Evolutionary conservation across 441 rosid species (phyloP), one percentile per base, ranked within the genome.

Genomic region (Populus hybrid): DNA sequence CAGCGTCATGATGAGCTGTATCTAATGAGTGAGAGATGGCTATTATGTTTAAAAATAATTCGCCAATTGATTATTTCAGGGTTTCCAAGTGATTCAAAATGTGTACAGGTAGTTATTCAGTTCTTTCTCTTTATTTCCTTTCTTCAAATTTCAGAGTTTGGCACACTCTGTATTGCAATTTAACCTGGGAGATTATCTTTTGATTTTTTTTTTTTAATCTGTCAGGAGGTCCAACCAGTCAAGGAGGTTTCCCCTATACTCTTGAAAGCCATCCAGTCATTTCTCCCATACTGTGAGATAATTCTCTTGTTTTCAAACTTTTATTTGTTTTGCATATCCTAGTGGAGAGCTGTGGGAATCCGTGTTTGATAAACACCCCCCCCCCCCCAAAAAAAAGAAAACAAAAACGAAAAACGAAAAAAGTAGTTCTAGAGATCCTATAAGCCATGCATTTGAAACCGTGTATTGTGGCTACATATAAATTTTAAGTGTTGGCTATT

Each of bases 1-100:
- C 92, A 88, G 80, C 92, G 84, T 85, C 91, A 86, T 23, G 92
- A 90, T 79, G 99, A 97, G 82, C 93, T 93, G 81, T 89, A 91
- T 80, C 81, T 97, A 77, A 92, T 82, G 53, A 88, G 98, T 84
- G 99, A 97, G 85, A 93, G 98, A 88, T 97, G 99, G 99, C 87
- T 97, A 79, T 82, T 92, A 77, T 97, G 99, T 85, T 89, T 86
- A 78, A 97, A 93, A 88, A 93, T 92, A 78, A 87, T 93, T 76
- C 93, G 99, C 40, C 95, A 91, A 73, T 84, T 97, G 83, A 85
- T 92, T 72, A 81, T 93, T 80, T 97, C 98, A 23, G 98, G 99
- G 79, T 94, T 90, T 83, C 99, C 82, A 83, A 91, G 95, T 85
- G 98, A 94, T 89, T 89, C 97, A 77, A 93, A 87, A 85, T 79